These are phyloP conservation scores for Pelargonium myrrhifolium DNA, from an alignment of 441 rosid genomes.

Conservation along the genomic window DNA sequence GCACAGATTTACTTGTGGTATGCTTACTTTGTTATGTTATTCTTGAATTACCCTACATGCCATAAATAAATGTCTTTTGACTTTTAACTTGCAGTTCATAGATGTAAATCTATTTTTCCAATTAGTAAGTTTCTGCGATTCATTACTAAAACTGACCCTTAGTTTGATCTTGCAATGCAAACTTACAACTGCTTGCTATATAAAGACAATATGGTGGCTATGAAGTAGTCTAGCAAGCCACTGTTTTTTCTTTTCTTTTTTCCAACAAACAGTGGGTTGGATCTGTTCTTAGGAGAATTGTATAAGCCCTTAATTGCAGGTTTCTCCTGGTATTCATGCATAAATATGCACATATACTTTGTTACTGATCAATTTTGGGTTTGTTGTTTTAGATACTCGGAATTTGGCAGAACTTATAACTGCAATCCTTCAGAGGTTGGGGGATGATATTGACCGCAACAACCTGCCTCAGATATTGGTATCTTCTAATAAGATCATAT, in stretches of 20 bases:
- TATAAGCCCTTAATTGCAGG: too few relatives aligned
- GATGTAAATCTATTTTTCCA: neutral
- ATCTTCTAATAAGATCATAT: neutral
- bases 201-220: too few relatives aligned
- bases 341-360: too few relatives aligned
- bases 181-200: too few relatives aligned
- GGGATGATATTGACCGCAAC: constrained; percentile 69
- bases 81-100: neutral
- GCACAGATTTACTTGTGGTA: constrained; percentile 94
- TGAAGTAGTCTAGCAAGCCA: too few relatives aligned
- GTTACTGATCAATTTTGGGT: neutral
- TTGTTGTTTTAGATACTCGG: constrained; percentile 38
- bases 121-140: too few relatives aligned
- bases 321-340: too few relatives aligned
- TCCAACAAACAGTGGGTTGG: too few relatives aligned
- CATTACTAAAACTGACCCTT: too few relatives aligned
- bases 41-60: neutral
- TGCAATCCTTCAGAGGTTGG: constrained; percentile 79
- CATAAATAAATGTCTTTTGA: neutral
- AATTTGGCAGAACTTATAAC: constrained; percentile 73
- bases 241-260: too few relatives aligned
- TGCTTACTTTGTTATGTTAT: constrained; percentile 6
- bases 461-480: constrained; percentile 85
- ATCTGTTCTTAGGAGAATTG: too few relatives aligned
- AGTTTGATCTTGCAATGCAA: too few relatives aligned